Evolutionary conservation across 805 yeast species (phyloP), one percentile per base, ranked within the genome.

Genomic region (Cyberlindnera subsufficiens): DNA sequence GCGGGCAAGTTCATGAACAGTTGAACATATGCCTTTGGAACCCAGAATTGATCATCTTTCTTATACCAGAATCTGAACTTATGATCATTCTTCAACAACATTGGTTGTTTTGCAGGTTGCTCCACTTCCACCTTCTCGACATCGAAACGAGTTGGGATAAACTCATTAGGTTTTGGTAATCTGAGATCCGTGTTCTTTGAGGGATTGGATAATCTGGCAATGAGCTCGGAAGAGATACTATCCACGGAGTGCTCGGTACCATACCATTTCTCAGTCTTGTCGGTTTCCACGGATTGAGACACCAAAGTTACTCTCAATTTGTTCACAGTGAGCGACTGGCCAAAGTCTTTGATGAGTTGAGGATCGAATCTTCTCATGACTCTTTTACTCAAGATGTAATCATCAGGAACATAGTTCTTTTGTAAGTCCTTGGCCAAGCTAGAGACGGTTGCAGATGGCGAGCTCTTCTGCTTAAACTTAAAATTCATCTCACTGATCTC

Each of bases 41-140:
- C 85, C 69, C 84, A 78, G 58, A 91, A 86, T 39, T 82, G 78
- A 52, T 91, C 96, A 65, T 91, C 96, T 53, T 83, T 83, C 60
- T 91, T 91, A 61, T 71, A 86, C 98, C 98, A 91, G 31, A 86
- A 66, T 52, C 80, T 81, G 32, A 71, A 63, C 38, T 69, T 69
- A 13, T 72, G 63, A 37, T 72, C 69, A 37, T 74, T 69, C 45
- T 73, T 64, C 42, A 93, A 64, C 33, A 88, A 66, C 31, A 68
- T 67, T 1, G 97, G 96, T 46, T 75, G 76, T 25, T 69, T 70
- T 9, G 55, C 40, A 22, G 69, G 66, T 13, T 58, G 56, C 25
- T 60, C 62, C 15, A 58, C 58, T 30, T 62, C 64, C 19, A 66
- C 54, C 44, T 71, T 72, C 32, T 69, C 69, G 8, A 89, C 83